Base-by-base conservation (phyloP, 2,329 filamentous ascomycete species). In the Cadophora malorum region DNA sequence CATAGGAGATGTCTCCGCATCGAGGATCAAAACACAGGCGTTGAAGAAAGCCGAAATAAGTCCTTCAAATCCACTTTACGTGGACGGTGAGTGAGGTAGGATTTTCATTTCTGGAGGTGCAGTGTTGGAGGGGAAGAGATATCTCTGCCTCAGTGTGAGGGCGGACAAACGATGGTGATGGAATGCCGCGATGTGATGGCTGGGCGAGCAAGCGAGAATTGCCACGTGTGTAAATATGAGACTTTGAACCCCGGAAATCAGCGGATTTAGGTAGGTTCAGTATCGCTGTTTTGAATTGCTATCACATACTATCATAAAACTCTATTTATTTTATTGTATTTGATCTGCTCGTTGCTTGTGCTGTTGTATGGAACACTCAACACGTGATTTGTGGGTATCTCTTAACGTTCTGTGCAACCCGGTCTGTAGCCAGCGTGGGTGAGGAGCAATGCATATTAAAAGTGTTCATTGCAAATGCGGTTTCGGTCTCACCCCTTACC, bases 81-180 rank as follows among this genome's bases (percentile, higher is more conserved):
- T 55, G 52, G 52, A 55, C 5, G 52, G 52, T 55, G 28, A 28
- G 28, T 25, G 23, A 16, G 9, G 10, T 53, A 4, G 12, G 16
- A 12, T 53, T 19, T 53, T 53, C 14, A 3, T 55, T 33, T 33
- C 1, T n/a, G 8, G 19, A 49, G 45, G 19, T 49, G 45, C 45
- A 49, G 45, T 49, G 45, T 10, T 21, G 45, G 19, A 49, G 45
- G n/a, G 45, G 10, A 21, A 6, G 45, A 49, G 19, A 49, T 21
- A 19, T 49, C 19, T 49, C 45, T 49, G 45, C 45, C 45, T 49
- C 45, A 49, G 45, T 49, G n/a, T 49, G 45, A 49, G 19, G 45
- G n/a, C n/a, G 14, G 14, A 47, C 16, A 28, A n/a, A n/a, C 5
- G 6, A 47, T 47, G 14, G 41, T 19, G 41, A 47, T 47, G 41